A percentile compares a stretch with the other conserved stretches of the same genome.
Conservation (phyloP, 208 protist species). For the Naegleria lovaniensis region DNA sequence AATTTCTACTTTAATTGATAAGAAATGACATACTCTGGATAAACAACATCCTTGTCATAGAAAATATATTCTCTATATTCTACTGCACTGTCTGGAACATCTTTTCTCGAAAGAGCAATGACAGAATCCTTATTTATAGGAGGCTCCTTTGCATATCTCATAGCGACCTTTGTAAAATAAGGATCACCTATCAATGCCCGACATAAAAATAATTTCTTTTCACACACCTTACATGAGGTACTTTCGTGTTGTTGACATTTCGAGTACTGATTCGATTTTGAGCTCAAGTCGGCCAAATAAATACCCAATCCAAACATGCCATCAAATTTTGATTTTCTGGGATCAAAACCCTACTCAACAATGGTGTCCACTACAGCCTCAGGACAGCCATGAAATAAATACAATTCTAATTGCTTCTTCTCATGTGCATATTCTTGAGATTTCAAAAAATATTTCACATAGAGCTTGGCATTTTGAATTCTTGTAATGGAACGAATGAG, state of each 20-base stretch:
- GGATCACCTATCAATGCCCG: background rate
- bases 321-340: background rate
- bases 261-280: background rate
- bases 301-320: background rate
- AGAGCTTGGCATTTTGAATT: no score
- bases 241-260: no score
- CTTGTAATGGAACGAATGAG: no score
- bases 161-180: background rate
- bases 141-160: background rate
- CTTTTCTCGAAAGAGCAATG: background rate
- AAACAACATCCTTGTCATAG: background rate
- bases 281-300: background rate
- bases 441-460: no score
- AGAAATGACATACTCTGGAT: background rate
- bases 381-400: background rate
- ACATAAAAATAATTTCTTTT: background rate
- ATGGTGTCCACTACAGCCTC: background rate
- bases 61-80: background rate
- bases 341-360: background rate
- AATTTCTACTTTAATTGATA: background rate
- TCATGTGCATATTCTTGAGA: no score
- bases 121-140: background rate
- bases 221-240: background rate
- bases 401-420: background rate
- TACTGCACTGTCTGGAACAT: background rate